Base-by-base conservation (phyloP, 441 rosid genomes). In the Adansonia grandidieri region DNA sequence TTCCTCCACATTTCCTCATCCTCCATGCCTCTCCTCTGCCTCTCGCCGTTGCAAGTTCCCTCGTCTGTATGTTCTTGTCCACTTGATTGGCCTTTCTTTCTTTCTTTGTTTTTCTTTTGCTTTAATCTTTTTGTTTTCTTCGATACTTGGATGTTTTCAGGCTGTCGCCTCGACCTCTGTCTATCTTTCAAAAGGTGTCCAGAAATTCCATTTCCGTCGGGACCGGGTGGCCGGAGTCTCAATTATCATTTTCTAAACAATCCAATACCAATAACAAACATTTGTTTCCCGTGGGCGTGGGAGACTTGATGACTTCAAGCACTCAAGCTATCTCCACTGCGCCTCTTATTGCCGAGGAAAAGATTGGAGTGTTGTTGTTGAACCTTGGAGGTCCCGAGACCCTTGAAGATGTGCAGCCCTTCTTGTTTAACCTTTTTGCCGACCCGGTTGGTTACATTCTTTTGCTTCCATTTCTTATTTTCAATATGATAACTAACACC, bases 311-410 rank as follows among this genome's bases (percentile, higher is more conserved):
- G 44, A 84, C 97, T 54, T 94, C 97, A 0, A 82, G 80, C 24
- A 77, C 93, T 54, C 87, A 79, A 81, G 80, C 78, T 71, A 57
- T 84, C 15, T 53, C 94, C 50, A 19, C 86, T 67, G 14, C 78
- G 8, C 69, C 92, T 8, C 79, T 87, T 28, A 75, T 83, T 47
- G 88, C 84, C 48, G 89, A 86, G 44, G 98, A 92, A 69, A 90
- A 82, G 85, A 77, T 91, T 4, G 99, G 99, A 22, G 99, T 96
- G 8, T 66, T 96, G 76, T 83, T 96, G 86, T 90, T 96, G 73
- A 96, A 96, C 82, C 99, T 96, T 58, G 99, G 99, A 56, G 99
- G 99, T 53, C 99, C 98, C 0, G 99, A 96, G 88, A 96, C 97
- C 22, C 93, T 96, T 76, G 98, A 96, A 20, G 98, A 96, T 76